Percentiles rank a stretch among this genome's conserved stretches.
Evolutionary conservation across 2,329 filamentous ascomycete genomes (phyloP).

Genomic region (Claviceps africana): DNA sequence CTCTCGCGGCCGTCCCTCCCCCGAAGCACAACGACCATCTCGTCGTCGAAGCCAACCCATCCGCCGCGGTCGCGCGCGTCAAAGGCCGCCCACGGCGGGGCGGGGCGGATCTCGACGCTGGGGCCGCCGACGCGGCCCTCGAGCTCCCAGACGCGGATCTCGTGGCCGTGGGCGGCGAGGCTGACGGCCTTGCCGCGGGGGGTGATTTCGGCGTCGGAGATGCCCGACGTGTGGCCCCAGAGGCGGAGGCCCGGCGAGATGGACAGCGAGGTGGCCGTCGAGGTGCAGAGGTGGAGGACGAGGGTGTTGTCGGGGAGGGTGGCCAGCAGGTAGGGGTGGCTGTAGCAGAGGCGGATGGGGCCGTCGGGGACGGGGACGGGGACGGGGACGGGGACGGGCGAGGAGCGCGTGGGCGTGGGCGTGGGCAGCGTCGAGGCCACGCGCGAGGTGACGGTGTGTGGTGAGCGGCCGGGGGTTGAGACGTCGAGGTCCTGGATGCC

Average conservation of each 20-base stretch:
- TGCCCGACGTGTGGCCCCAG: conserved; percentile 85
- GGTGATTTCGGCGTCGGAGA: conserved; percentile 74
- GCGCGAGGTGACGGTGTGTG: conserved; percentile 20
- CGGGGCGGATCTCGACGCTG: conserved; percentile 39
- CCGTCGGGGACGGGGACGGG: conserved; percentile 19
- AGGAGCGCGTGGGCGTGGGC: conserved; percentile 11
- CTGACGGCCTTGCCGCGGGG: conserved; percentile 78
- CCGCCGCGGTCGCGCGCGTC: not conserved
- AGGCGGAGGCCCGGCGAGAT: conserved; percentile 63
- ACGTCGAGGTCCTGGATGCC: conserved; percentile 83
- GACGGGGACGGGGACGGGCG: conserved; percentile 3
- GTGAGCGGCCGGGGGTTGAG: conserved; percentile 15
- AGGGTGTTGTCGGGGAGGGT: conserved; percentile 81
- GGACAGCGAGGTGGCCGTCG: conserved; percentile 48
- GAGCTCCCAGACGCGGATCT: conserved; percentile 78
- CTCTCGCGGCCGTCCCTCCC: conserved; percentile 52
- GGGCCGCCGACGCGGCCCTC: conserved; percentile 50
- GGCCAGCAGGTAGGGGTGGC: conserved; percentile 72
- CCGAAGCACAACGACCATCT: conserved; percentile 78
- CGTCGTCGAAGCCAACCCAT: conserved; percentile 81
- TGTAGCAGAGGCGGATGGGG: conserved; percentile 53
- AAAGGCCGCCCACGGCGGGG: conserved; percentile 8
- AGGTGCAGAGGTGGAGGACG: conserved; percentile 67
- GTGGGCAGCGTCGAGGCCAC: conserved; percentile 23
- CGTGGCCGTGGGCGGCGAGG: conserved; percentile 66